Percentiles rank a stretch among this genome's conserved stretches.
phyloP scores from a whole-genome alignment of 352 stramenopile genomes.

The Phytophthora capsici region DNA sequence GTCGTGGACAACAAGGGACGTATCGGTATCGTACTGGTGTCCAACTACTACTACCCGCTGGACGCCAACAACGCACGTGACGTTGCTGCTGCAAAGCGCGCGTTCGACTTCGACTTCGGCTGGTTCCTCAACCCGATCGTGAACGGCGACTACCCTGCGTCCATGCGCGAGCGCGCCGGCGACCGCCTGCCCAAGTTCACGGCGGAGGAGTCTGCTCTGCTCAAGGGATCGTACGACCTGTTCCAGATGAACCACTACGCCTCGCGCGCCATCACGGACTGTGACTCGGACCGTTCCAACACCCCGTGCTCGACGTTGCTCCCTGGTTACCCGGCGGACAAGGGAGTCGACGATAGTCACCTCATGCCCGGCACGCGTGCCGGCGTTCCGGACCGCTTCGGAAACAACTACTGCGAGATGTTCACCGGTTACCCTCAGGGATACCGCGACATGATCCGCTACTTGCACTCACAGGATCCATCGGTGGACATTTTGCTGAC shows the following conservation, averaged over 20 bases:
- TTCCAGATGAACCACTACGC: conserved; percentile 97
- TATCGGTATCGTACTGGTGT: conserved; percentile 93
- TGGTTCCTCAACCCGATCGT: conserved; percentile 94
- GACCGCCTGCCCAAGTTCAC: conserved; percentile 91
- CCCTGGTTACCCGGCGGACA: conserved; percentile 44
- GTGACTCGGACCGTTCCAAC: conserved; percentile 45
- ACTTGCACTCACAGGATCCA: conserved; percentile 45
- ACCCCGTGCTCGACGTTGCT: conserved; percentile 39
- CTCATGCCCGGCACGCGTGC: conserved; percentile 63
- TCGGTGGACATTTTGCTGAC: conserved; percentile 47
- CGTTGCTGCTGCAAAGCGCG: conserved; percentile 74
- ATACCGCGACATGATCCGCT: conserved; percentile 48
- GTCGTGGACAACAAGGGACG: conserved; percentile 55
- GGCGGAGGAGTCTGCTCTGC: conserved; percentile 57
- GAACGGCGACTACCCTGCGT: conserved; percentile 90
- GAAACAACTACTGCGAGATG: conserved; percentile 47
- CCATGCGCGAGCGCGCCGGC: conserved; percentile 88
- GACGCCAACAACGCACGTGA: conserved; percentile 58
- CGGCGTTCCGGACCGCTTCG: conserved; percentile 32
- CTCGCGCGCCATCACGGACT: conserved; percentile 64
- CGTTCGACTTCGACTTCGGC: conserved; percentile 91
- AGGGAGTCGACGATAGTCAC: conserved; percentile 57
- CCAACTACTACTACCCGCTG: conserved; percentile 81
- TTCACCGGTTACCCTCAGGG: conserved; percentile 55
- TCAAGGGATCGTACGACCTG: conserved; percentile 92